Evolutionary conservation across 192 early-diverging fungal genomes (phyloP).

Genomic region (Nowakowskiella sp.): DNA sequence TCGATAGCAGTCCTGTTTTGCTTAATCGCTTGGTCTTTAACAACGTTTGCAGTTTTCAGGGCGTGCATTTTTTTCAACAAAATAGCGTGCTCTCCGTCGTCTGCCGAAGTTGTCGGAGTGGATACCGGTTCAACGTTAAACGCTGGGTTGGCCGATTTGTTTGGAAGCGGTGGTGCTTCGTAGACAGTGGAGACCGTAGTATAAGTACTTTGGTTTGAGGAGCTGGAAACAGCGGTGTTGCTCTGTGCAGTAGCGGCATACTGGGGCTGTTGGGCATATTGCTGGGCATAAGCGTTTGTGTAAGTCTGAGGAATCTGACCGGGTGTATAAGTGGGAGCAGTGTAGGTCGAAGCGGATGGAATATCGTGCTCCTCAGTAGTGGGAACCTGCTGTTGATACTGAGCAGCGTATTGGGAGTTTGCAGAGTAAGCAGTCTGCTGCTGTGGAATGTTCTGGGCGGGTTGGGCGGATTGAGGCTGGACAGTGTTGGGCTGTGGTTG

Average conservation of each 20-base stretch:
- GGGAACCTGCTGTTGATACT: background rate
- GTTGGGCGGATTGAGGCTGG: background rate
- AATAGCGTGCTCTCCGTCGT: background rate
- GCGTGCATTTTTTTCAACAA: background rate
- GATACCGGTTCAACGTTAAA: background rate
- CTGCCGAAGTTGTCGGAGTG: background rate
- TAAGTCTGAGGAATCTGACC: background rate
- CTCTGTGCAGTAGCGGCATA: background rate
- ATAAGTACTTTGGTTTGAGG: background rate
- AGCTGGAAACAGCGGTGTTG: background rate
- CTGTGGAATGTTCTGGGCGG: background rate
- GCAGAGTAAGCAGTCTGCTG: background rate
- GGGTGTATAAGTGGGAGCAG: background rate
- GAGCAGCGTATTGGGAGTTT: background rate
- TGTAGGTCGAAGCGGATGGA: background rate
- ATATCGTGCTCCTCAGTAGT: background rate
- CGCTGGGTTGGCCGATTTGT: background rate
- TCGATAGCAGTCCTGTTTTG: constrained; percentile 4
- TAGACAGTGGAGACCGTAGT: background rate
- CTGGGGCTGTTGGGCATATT: background rate
- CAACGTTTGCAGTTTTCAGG: background rate
- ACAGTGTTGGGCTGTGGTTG: background rate
- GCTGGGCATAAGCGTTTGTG: background rate
- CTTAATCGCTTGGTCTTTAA: background rate
- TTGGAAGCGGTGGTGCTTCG: background rate